Evolutionary conservation across 805 yeast genomes (phyloP).

Genomic region (Candida boidinii): DNA sequence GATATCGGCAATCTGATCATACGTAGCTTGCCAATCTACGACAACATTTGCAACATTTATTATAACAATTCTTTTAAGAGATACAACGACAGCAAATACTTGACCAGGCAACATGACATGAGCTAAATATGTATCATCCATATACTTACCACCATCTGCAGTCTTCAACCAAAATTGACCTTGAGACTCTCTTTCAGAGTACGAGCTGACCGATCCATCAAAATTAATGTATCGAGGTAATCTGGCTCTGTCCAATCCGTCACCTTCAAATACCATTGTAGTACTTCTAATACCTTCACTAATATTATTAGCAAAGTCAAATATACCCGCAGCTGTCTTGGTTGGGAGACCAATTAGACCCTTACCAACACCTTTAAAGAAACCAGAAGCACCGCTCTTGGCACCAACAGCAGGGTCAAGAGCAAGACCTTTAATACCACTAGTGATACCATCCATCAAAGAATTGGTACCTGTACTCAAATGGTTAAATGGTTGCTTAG

Average conservation of each 20-base stretch:
- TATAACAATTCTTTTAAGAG: conserved; percentile 61
- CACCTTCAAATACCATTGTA: conserved; percentile 80
- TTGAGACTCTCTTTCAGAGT: conserved; percentile 74
- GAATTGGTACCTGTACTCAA: conserved; percentile 83
- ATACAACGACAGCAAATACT: conserved; percentile 68
- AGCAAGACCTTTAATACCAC: conserved; percentile 88
- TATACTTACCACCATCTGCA: conserved; percentile 71
- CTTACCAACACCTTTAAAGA: conserved; percentile 87
- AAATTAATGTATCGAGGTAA: conserved; percentile 69
- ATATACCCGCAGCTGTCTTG: conserved; percentile 89
- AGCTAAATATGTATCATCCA: conserved; percentile 71
- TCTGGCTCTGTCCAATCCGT: conserved; percentile 69
- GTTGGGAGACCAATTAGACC: conserved; percentile 96
- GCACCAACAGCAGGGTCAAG: conserved; percentile 89
- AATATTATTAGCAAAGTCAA: conserved; percentile 86
- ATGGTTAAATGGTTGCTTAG: conserved; percentile 80
- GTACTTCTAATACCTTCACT: conserved; percentile 92
- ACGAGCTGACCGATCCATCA: conserved; percentile 70
- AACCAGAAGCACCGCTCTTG: conserved; percentile 83
- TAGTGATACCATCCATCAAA: conserved; percentile 74
- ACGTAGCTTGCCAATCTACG: conserved; percentile 65
- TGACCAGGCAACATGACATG: conserved; percentile 79
- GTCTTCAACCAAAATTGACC: conserved; percentile 91
- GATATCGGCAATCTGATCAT: conserved; percentile 59
- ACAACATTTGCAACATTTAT: conserved; percentile 53